Evolutionary conservation across 2,329 filamentous ascomycete species (phyloP).

Genomic region (Cladosporium sp.): DNA sequence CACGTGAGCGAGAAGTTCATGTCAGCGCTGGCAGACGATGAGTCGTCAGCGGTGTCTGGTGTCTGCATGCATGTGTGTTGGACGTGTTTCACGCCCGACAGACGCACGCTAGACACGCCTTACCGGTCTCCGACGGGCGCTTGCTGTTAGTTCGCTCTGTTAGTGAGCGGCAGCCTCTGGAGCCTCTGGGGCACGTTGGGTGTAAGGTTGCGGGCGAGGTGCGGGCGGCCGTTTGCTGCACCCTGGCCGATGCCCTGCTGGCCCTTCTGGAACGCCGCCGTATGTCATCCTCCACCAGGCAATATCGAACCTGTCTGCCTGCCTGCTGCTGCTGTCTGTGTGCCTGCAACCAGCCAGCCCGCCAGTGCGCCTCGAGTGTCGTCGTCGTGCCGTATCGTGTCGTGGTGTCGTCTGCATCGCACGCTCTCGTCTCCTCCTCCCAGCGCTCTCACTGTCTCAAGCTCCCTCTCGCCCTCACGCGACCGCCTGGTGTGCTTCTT

Average conservation of each 20-base stretch:
- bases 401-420: not conserved
- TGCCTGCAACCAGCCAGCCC: not conserved
- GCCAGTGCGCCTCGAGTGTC: not conserved
- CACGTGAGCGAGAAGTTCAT: not conserved
- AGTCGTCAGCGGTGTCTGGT: constrained; percentile 3
- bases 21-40: not conserved
- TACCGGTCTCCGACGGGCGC: not conserved
- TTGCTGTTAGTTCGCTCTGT: not conserved
- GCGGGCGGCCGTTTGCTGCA: constrained; percentile 1
- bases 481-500: not conserved
- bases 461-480: not conserved
- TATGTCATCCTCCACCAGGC: not conserved
- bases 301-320: constrained; percentile 4
- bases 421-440: not conserved
- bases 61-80: not conserved
- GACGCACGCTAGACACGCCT: constrained; percentile 1
- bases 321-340: not conserved
- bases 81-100: constrained; percentile 4
- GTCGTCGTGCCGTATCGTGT: not conserved
- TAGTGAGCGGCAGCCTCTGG: not conserved
- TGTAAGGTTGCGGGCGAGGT: not conserved
- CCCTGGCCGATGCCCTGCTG: not conserved
- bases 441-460: not conserved
- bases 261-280: not conserved
- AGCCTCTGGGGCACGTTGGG: not conserved